phyloP scores from a whole-genome alignment of 1,284 basidiomycete genomes.

The Lentinula novae-zelandiae region DNA sequence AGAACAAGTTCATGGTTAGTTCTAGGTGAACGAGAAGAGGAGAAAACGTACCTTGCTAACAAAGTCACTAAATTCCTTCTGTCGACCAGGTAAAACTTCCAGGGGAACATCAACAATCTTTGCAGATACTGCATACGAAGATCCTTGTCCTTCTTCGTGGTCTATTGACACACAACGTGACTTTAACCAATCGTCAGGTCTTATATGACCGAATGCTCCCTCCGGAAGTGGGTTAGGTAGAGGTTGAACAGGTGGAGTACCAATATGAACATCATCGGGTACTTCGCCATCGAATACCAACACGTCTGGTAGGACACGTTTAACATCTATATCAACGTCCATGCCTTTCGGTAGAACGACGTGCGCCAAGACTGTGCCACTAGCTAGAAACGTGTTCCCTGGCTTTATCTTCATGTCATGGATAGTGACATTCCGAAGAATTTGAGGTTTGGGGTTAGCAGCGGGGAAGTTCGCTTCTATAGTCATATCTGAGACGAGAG shows the following conservation, averaged over 20 bases:
- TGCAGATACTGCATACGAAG: constrained; percentile 55
- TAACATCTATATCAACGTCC: constrained; percentile 56
- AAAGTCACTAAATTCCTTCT: constrained; percentile 69
- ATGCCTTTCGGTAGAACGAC: constrained; percentile 67
- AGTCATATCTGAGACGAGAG: constrained; percentile 44
- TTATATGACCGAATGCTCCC: constrained; percentile 68
- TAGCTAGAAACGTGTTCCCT: constrained; percentile 53
- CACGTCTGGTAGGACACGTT: constrained; percentile 65
- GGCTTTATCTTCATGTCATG: constrained; percentile 69
- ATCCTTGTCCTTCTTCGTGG: constrained; percentile 43
- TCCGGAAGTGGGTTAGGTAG: constrained; percentile 63
- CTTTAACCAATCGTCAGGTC: constrained; percentile 63
- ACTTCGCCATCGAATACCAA: constrained; percentile 71
- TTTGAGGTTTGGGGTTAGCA: constrained; percentile 53
- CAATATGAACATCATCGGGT: constrained; percentile 28
- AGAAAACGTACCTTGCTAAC: constrained; percentile 56
- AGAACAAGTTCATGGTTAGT: background rate
- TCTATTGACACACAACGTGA: constrained; percentile 42
- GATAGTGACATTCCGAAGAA: constrained; percentile 68
- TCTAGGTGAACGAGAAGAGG: constrained; percentile 1
- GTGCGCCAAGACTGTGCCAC: constrained; percentile 59
- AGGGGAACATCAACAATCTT: constrained; percentile 68
- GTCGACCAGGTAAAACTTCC: constrained; percentile 68
- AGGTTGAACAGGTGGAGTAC: constrained; percentile 27
- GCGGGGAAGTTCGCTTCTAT: constrained; percentile 58